Conservation (phyloP, 2,329 filamentous ascomycete genomes). For the Microcyclospora pomicola region DNA sequence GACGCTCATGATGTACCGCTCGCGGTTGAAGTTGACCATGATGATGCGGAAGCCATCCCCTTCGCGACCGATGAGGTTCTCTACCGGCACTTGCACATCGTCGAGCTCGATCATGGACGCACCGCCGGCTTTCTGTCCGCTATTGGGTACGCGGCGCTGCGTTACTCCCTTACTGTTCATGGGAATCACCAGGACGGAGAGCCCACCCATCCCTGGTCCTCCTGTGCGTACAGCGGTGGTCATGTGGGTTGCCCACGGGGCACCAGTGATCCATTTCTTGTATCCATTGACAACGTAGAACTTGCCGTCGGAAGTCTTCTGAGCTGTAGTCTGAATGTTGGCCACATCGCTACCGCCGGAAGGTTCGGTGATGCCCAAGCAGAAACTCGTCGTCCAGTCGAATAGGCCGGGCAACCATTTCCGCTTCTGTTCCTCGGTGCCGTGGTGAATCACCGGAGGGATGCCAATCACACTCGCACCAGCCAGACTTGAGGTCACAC, state of each 20-base stretch:
- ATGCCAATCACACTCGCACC: conserved; percentile 49
- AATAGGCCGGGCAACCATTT: conserved; percentile 48
- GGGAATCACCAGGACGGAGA: conserved; percentile 46
- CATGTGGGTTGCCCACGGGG: conserved; percentile 22
- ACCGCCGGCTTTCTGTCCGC: conserved; percentile 52
- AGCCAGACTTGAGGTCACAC: conserved; percentile 44
- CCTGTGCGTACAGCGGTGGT: conserved; percentile 48
- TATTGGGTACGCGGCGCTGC: conserved; percentile 45
- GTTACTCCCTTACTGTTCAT: conserved; percentile 37
- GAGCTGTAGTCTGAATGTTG: conserved; percentile 47
- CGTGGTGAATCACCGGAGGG: conserved; percentile 50
- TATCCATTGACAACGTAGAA: conserved; percentile 50
- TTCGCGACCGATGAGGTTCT: conserved; percentile 41
- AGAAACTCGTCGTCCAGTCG: conserved; percentile 46
- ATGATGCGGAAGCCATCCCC: conserved; percentile 44
- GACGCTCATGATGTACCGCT: conserved; percentile 45
- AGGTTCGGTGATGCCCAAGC: conserved; percentile 52
- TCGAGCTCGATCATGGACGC: conserved; percentile 37
- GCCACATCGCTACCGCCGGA: conserved; percentile 50
- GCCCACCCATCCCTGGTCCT: conserved; percentile 37
- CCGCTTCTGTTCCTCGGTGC: conserved; percentile 44
- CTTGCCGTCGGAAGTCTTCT: conserved; percentile 28
- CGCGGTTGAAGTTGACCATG: conserved; percentile 46
- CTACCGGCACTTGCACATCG: conserved; percentile 40
- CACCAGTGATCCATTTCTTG: conserved; percentile 48